Evolutionary conservation across 176 grass and related monocot genomes (phyloP).

Genomic region (Chloris gayana): DNA sequence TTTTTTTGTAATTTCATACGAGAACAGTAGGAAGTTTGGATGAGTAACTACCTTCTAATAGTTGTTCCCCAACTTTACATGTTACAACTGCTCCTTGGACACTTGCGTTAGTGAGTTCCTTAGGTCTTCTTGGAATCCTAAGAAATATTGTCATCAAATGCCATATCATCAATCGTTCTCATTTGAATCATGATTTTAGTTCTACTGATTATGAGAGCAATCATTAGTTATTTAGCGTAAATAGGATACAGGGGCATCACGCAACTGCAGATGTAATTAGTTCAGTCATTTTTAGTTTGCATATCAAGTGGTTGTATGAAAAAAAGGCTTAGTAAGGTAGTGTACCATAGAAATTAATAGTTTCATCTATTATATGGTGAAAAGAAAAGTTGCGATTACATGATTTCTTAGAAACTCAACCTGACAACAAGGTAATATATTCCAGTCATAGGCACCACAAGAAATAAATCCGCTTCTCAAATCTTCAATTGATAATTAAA

Average conservation of each 20-base stretch:
- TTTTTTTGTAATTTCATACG: neutral
- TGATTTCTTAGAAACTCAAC: neutral
- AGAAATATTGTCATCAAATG: neutral
- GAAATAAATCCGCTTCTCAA: neutral
- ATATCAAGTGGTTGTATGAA: too few species aligned
- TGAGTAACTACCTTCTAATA: neutral
- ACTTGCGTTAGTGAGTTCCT: neutral
- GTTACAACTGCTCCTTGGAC: neutral
- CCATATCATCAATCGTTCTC: neutral
- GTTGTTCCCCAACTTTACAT: too few species aligned
- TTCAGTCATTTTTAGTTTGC: neutral
- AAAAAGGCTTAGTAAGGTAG: neutral
- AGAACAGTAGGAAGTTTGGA: neutral
- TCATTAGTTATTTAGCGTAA: neutral
- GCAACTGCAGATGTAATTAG: neutral
- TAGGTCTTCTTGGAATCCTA: neutral
- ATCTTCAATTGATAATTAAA: neutral
- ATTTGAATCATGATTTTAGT: neutral
- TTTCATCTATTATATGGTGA: neutral
- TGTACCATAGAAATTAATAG: neutral
- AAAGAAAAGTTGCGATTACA: neutral
- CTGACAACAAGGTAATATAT: neutral
- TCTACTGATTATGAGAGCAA: neutral
- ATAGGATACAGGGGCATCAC: neutral
- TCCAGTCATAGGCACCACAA: neutral